Percentiles rank a stretch among this genome's conserved stretches.
Evolutionary conservation across 2,329 filamentous ascomycete species (phyloP).

Genomic region (Verticillium alfalfae): DNA sequence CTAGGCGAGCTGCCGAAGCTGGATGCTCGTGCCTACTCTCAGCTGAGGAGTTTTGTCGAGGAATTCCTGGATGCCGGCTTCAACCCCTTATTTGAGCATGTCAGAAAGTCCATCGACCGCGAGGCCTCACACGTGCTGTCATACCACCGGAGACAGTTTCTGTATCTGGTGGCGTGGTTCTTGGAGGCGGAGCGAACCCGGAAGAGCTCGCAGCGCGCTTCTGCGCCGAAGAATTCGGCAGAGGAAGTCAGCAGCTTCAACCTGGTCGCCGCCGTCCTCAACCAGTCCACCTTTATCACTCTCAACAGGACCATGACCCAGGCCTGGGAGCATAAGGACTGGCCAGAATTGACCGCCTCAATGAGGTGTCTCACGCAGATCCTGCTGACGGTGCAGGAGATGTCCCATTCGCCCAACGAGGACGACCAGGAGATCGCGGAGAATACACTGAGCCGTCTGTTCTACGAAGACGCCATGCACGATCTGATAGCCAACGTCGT

Average conservation of each 20-base stretch:
- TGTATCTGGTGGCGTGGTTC: constrained; percentile 92
- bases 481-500: constrained; percentile 78
- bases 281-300: constrained; percentile 90
- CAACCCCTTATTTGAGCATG: constrained; percentile 80
- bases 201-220: constrained; percentile 51
- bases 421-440: constrained; percentile 98
- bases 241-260: constrained; percentile 72
- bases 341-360: constrained; percentile 78
- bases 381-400: constrained; percentile 84
- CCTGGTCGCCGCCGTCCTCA: constrained; percentile 81
- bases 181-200: constrained; percentile 77
- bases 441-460: constrained; percentile 94
- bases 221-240: constrained; percentile 34
- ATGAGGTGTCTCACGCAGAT: constrained; percentile 97
- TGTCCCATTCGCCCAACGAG: constrained; percentile 76
- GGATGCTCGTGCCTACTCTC: constrained; percentile 65
- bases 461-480: constrained; percentile 94
- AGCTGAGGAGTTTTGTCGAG: constrained; percentile 77
- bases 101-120: constrained; percentile 84
- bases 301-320: constrained; percentile 78
- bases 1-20: constrained; percentile 70
- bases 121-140: constrained; percentile 77
- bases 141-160: constrained; percentile 78
- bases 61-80: constrained; percentile 95
- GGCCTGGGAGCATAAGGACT: constrained; percentile 75